Base-by-base conservation (phyloP, 306 rosid genomes). In the Aeschynomene evenia region DNA sequence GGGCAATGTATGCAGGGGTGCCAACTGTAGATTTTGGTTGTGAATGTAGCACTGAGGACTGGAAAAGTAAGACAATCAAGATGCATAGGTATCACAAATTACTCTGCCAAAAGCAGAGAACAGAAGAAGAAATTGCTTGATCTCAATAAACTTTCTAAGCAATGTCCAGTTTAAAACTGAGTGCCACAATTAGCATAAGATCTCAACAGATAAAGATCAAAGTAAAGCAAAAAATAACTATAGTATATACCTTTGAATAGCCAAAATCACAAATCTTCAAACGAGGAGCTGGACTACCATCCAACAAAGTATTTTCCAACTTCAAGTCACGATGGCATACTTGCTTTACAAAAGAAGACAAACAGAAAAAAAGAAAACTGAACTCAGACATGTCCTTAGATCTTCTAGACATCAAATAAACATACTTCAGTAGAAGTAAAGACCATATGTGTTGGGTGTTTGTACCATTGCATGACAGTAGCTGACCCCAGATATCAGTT, bases 21-120 rank as follows among this genome's bases (percentile, higher is more conserved):
- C 98, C 98, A 64, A 92, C 98, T 0, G 98, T 92, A 60, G 98
- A 92, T 82, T 89, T 92, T 70, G 98, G 98, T 82, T 92, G 98
- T 12, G 98, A 92, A 75, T 93, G 98, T 55, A 93, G 83, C 69
- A 93, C 96, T 0, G 97, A 93, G 29, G 98, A 93, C 97, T 93
- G 86, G 68, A 71, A 78, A 57, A 39, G 56, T 37, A 70, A 34
- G 67, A 81, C 57, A 58, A 33, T 40, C 50, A 67, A 60, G 63
- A 68, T 82, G 79, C 63, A 74, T 59, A 67, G 57, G 54, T 29
- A 57, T 45, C 66, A 29, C 31, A 72, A 23, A 52, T 67, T 60
- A 19, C 46, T 34, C 18, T 4, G 6, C 31, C 46, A 49, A 49
- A 62, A 9, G 50, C 12, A n/a, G 24, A 67, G 49, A 61, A 33